These are phyloP conservation scores for Ustilago shanxiensis DNA, from an alignment of 1,284 basidiomycete species.

Conservation along the genomic window DNA sequence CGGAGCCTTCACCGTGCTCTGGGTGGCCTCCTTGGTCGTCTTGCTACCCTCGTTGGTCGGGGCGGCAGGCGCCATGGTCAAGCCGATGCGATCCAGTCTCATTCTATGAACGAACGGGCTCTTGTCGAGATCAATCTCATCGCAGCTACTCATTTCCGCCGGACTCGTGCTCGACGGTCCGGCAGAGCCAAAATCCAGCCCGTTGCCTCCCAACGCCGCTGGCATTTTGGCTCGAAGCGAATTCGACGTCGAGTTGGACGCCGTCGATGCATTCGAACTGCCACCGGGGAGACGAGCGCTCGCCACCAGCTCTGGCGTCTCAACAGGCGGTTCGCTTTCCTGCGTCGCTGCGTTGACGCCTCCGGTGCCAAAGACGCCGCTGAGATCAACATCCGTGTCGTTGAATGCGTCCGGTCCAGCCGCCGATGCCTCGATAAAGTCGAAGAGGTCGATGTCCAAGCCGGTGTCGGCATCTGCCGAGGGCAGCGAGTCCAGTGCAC, in stretches of 20 bases:
- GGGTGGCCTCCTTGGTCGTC: conserved; percentile 17
- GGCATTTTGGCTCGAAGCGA: conserved; percentile 48
- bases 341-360: conserved; percentile 46
- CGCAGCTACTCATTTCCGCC: conserved; percentile 58
- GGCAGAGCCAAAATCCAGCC: conserved; percentile 61
- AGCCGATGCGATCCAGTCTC: conserved; percentile 48
- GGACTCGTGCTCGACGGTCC: conserved; percentile 60
- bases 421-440: conserved; percentile 59
- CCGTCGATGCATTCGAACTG: conserved; percentile 46
- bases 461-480: conserved; percentile 51
- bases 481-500: conserved; percentile 35
- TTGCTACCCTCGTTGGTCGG: conserved; percentile 19
- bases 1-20: conserved; percentile 28
- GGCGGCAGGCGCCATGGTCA: conserved; percentile 42
- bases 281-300: conserved; percentile 43
- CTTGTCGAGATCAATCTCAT: conserved; percentile 54
- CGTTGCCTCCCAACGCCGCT: conserved; percentile 33
- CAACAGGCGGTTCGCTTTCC: conserved; percentile 49
- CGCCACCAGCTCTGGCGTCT: conserved; percentile 58
- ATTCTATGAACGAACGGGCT: conserved; percentile 50
- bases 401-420: conserved; percentile 51
- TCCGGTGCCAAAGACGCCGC: conserved; percentile 44
- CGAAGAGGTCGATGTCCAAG: conserved; percentile 56
- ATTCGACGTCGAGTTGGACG: conserved; percentile 47
- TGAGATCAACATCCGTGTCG: conserved; percentile 51